phyloP scores from a whole-genome alignment of 495 filamentous ascomycete genomes.

The Xylaria cubensis region DNA sequence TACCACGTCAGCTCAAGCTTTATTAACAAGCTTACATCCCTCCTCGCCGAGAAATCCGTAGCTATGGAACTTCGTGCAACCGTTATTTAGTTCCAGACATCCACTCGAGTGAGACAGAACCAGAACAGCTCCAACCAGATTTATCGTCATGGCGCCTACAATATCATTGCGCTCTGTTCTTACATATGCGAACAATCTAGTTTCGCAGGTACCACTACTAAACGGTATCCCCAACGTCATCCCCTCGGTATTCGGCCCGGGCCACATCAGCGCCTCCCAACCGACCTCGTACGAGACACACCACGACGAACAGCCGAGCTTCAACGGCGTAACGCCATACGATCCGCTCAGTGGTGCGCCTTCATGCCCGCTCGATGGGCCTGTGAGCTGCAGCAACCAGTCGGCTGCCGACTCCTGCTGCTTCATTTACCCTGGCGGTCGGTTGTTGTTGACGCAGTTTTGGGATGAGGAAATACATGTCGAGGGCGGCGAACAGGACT shows the following conservation, averaged over 20 bases:
- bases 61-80: neutral
- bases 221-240: conserved; percentile 25
- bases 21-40: neutral
- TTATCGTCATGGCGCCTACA: conserved; percentile 32
- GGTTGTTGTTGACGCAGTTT: conserved; percentile 83
- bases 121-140: neutral
- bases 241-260: conserved; percentile 4
- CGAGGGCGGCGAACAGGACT: conserved; percentile 72
- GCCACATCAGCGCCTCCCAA: conserved; percentile 22
- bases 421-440: conserved; percentile 81
- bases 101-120: neutral
- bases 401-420: conserved; percentile 71
- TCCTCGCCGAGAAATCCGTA: neutral
- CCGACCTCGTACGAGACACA: conserved; percentile 10
- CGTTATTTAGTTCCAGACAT: neutral
- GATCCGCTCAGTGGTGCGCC: conserved; percentile 45
- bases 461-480: conserved; percentile 79
- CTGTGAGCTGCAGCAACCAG: conserved; percentile 56
- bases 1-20: conserved; percentile 17
- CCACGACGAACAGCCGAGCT: conserved; percentile 14
- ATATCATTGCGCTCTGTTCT: conserved; percentile 33
- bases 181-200: conserved; percentile 30
- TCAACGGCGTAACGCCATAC: conserved; percentile 38
- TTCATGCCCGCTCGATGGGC: conserved; percentile 53
- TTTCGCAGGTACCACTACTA: conserved; percentile 39